A percentile compares a stretch with the other conserved stretches of the same genome.
Conservation (phyloP, 1,139 yeast genomes). For the Zhuliangozyma parablackwelliae region DNA sequence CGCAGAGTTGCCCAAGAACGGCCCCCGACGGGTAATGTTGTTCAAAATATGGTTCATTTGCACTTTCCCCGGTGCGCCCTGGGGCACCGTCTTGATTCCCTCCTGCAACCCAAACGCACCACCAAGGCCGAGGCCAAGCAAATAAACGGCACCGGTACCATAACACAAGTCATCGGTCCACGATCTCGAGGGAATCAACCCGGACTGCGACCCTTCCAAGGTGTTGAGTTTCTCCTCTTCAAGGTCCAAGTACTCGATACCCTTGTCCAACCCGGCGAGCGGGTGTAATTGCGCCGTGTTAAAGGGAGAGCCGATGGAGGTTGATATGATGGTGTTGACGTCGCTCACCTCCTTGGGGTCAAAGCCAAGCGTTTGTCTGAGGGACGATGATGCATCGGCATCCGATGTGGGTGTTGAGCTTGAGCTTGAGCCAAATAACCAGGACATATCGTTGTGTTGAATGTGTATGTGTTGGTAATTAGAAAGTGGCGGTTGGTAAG, state of each 20-base stretch:
- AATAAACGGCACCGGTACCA: constrained; percentile 93
- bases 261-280: constrained; percentile 85
- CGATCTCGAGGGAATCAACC: constrained; percentile 88
- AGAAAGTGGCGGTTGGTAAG: too few relatives aligned
- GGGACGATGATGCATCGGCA: constrained; percentile 14
- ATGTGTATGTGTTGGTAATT: too few relatives aligned
- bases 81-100: constrained; percentile 74
- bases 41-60: constrained; percentile 85
- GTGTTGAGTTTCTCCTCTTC: constrained; percentile 72
- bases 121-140: constrained; percentile 74
- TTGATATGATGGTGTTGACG: constrained; percentile 56
- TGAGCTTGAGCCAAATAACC: constrained; percentile 54
- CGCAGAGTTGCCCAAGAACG: constrained; percentile 89
- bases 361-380: constrained; percentile 50
- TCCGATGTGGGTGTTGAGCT: too few relatives aligned
- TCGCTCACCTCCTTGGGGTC: constrained; percentile 66
- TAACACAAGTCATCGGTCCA: constrained; percentile 97
- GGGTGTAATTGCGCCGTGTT: constrained; percentile 58
- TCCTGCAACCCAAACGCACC: constrained; percentile 86
- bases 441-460: constrained; percentile 43
- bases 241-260: constrained; percentile 83
- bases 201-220: constrained; percentile 75
- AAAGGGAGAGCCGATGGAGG: constrained; percentile 57
- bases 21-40: constrained; percentile 93
- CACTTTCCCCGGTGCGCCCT: constrained; percentile 68